Base-by-base conservation (phyloP, 495 filamentous ascomycete genomes). In the Penicillium angulare region DNA sequence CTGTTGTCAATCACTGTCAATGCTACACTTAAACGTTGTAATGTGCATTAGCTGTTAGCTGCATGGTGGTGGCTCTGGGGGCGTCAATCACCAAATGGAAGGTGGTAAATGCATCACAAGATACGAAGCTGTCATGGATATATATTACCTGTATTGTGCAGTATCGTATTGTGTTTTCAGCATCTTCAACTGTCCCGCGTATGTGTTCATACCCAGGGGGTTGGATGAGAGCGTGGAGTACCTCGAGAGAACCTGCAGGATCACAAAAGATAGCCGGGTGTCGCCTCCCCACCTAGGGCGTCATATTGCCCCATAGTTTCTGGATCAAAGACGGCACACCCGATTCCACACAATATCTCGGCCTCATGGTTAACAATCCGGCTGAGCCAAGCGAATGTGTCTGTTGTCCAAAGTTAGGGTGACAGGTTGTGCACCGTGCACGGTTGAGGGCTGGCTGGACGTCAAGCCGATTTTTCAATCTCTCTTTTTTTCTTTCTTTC, bases 381-480 rank as follows among this genome's bases (percentile, higher is more conserved):
- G 21, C 21, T 21, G 24, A 21, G 10, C 24, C 38, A 4, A 24
- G 24, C 6, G 24, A 41, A 41, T 24, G 35, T 36, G 33, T 48
- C 23, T 21, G 15, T n/a, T 15, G 22, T 39, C n/a, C 41, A 26
- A 45, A 32, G 33, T 18, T 29, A 18, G 31, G 18, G 22, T n/a
- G 20, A 15, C 32, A 24, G 22, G 32, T 12, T 29, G 34, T 43
- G 35, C 22, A 39, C 54, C 41, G 49, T 52, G 55, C 48, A 33
- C 36, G 5, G 13, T 13, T 13, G 3, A 57, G 58, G 55, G 55
- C 55, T 59, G 51, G 59, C 59, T 61, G 51, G 47, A 26, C 34
- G 36, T 15, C 18, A 10, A 36, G 17, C 21, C 43, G 13, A 26
- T 20, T 34, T 29, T 29, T 42, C n/a, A n/a, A n/a, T n/a, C n/a